phyloP scores from a whole-genome alignment of 1,284 basidiomycete species.

The Papiliotrema flavescens region DNA sequence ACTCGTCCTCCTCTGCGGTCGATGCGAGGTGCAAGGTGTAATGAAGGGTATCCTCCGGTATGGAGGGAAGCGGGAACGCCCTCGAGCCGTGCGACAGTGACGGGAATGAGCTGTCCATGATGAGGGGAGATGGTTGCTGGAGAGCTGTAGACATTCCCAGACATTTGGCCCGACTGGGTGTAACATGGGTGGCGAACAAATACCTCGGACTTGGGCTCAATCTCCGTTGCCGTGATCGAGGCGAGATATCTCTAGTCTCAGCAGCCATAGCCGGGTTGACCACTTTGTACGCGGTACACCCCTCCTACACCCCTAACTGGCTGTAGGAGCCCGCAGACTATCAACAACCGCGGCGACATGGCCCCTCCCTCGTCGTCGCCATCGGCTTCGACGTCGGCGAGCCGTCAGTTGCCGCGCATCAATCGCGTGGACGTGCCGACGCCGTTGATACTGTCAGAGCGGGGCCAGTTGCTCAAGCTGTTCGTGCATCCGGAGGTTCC shows the following conservation, averaged over 20 bases:
- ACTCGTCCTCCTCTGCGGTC: slow-evolving; percentile 55
- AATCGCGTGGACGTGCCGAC: not conserved
- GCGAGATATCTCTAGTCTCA: too few species aligned
- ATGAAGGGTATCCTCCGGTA: slow-evolving; percentile 79
- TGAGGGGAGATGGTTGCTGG: not conserved
- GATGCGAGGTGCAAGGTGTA: slow-evolving; percentile 63
- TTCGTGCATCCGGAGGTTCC: slow-evolving; percentile 1
- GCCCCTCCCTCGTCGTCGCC: too few species aligned
- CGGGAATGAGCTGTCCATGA: slow-evolving; percentile 4
- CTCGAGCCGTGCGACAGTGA: slow-evolving; percentile 4
- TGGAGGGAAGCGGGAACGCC: slow-evolving; percentile 48
- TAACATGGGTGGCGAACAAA: slow-evolving; percentile 2
- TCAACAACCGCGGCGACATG: too few species aligned
- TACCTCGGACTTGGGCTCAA: too few species aligned
- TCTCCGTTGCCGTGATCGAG: too few species aligned
- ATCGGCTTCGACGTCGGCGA: too few species aligned
- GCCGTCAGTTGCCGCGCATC: not conserved
- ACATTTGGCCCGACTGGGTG: not conserved
- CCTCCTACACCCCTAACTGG: too few species aligned
- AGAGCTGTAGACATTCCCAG: not conserved
- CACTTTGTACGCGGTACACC: too few species aligned
- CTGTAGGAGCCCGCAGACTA: too few species aligned
- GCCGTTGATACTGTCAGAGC: not conserved
- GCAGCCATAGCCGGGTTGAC: too few species aligned
- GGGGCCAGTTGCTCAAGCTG: not conserved